Evolutionary conservation across 495 filamentous ascomycete species (phyloP), one percentile per base, ranked within the genome.

Genomic region (Trichoderma reesei): DNA sequence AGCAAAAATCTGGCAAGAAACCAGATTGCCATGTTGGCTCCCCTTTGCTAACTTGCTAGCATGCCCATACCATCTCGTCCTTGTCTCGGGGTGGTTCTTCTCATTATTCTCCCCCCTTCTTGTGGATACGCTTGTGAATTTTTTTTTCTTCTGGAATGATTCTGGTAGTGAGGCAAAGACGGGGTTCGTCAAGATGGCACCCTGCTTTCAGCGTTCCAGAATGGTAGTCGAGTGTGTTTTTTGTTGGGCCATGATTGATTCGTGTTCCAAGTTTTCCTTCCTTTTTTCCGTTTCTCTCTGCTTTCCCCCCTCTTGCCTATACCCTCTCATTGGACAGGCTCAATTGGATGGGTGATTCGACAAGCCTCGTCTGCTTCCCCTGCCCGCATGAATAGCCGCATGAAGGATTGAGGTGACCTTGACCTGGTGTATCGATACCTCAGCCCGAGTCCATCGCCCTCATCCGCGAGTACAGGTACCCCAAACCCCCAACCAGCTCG

Each of bases 131-230:
- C 16, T 31, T 34, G 16, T n/a, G n/a, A n/a, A n/a, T n/a, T 33
- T 10, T 56, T 56, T 56, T 56, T 46, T 56, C 11, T 56, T 56
- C 51, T 56, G 51, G 51, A 56, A 56, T 56, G 51, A 56, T 56
- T 56, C 51, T 10, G 31, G 6, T 56, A n/a, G 31, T 56, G 14
- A 14, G 4, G 5, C 4, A 39, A 5, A 39, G 37, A 39, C 37
- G 10, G 37, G 37, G 37, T 39, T 10, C n/a, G n/a, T n/a, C n/a
- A n/a, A n/a, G n/a, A n/a, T n/a, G n/a, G n/a, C n/a, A n/a, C n/a
- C n/a, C n/a, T n/a, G n/a, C n/a, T n/a, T n/a, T n/a, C n/a, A n/a
- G n/a, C n/a, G n/a, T n/a, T n/a, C n/a, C n/a, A n/a, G n/a, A n/a
- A n/a, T n/a, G n/a, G 37, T 39, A 39, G 37, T 39, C n/a, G n/a